phyloP scores from a whole-genome alignment of 345 rosid genomes.

The Gossypium ekmanianum region DNA sequence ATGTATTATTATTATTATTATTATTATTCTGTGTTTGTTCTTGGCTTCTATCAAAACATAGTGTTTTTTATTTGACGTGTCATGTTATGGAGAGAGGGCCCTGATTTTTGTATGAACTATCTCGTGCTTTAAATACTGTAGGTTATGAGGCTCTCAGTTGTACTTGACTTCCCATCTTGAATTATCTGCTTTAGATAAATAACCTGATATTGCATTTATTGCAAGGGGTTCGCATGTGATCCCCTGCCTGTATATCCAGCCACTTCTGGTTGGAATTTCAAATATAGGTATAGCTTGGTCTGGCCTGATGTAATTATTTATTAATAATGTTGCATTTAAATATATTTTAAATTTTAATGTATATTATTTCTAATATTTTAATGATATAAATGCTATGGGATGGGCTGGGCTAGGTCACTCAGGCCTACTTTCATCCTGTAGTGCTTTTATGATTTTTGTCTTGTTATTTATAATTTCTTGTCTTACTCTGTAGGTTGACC shows the following conservation, averaged over 20 bases:
- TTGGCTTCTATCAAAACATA: neutral
- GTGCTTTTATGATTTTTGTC: slow-evolving; percentile 1
- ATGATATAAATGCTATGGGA: neutral
- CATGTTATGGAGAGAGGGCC: neutral
- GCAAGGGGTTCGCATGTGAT: slow-evolving; percentile 1
- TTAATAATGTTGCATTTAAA: neutral
- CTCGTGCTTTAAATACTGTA: neutral
- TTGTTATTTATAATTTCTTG: slow-evolving; percentile 4
- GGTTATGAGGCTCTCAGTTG: neutral
- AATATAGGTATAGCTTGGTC: neutral
- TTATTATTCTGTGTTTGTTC: neutral
- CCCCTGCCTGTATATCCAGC: neutral
- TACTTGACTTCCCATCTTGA: neutral
- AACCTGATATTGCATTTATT: neutral
- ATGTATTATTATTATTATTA: neutral
- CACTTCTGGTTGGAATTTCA: neutral
- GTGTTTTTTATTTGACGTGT: neutral
- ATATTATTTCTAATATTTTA: neutral
- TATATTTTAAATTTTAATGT: neutral
- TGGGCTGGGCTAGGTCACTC: neutral
- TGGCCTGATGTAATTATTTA: neutral
- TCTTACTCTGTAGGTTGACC: slow-evolving; percentile 58
- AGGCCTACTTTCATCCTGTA: neutral
- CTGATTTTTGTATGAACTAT: neutral
- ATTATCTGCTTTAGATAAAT: neutral